Conservation (phyloP, 768 basidiomycete species). For the Psilocybe subaeruginosa region DNA sequence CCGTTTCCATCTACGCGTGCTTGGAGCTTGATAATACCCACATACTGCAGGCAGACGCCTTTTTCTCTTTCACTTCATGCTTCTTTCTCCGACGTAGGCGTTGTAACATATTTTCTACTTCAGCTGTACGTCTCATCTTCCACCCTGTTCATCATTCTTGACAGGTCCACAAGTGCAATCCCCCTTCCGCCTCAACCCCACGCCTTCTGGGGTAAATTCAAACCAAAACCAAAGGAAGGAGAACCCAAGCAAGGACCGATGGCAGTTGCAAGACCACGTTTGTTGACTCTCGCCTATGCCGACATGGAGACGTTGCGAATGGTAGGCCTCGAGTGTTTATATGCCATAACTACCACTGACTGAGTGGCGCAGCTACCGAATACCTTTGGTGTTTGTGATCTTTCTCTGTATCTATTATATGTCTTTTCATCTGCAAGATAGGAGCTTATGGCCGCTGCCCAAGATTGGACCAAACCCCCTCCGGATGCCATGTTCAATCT, state of each 20-base stretch:
- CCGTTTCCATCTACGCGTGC: conserved; percentile 33
- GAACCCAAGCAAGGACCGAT: conserved; percentile 48
- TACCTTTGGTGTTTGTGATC: conserved; percentile 60
- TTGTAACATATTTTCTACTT: conserved; percentile 26
- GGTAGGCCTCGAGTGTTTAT: conserved; percentile 37
- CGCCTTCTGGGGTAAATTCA: conserved; percentile 70
- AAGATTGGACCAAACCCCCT: conserved; percentile 87
- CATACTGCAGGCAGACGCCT: conserved; percentile 21
- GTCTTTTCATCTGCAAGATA: conserved; percentile 29
- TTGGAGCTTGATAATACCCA: conserved; percentile 25
- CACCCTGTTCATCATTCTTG: conserved; percentile 36
- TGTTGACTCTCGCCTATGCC: conserved; percentile 79
- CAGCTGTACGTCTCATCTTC: conserved; percentile 29
- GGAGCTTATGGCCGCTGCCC: conserved; percentile 81
- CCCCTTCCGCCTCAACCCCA: conserved; percentile 41
- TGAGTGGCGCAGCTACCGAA: conserved; percentile 59
- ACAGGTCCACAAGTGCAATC: conserved; percentile 69
- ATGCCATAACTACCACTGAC: not conserved
- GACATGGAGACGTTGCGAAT: conserved; percentile 88
- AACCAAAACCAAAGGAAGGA: conserved; percentile 69
- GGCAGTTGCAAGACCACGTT: conserved; percentile 58
- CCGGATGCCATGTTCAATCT: conserved; percentile 76
- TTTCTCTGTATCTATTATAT: conserved; percentile 1
- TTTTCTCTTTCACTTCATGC: conserved; percentile 51
- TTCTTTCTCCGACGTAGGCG: conserved; percentile 80